Conservation (phyloP, 495 filamentous ascomycete species). For the Trichoderma erinaceum region DNA sequence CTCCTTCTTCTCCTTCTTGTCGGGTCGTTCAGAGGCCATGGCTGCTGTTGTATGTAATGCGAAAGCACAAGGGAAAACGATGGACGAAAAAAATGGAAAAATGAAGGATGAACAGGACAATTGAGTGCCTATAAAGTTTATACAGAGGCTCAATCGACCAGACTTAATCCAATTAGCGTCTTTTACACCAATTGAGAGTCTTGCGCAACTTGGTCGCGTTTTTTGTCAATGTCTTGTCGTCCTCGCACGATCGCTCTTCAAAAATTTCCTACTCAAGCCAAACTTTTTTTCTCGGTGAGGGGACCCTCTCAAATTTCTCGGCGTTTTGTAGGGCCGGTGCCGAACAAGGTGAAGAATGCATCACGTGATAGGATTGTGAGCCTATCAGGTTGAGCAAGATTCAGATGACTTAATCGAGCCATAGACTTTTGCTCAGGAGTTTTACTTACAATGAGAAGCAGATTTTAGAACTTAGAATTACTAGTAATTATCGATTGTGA, state of each 20-base stretch:
- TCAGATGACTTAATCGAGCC: neutral
- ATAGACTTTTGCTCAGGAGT: neutral
- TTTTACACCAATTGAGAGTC: constrained; percentile 1
- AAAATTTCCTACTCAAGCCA: constrained; percentile 5
- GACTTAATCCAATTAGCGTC: neutral
- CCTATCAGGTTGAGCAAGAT: neutral
- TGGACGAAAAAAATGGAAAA: neutral
- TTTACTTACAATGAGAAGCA: neutral
- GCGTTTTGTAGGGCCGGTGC: constrained; percentile 4
- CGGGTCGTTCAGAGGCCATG: constrained; percentile 22
- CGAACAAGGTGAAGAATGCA: neutral
- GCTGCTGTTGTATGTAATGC: neutral
- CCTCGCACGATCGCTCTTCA: constrained; percentile 11
- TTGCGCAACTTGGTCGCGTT: constrained; percentile 11
- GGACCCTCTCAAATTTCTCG: neutral
- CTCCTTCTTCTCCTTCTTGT: constrained; percentile 66
- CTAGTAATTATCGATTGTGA: too few species aligned
- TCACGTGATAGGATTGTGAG: neutral
- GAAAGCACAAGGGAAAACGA: neutral
- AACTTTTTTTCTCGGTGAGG: neutral
- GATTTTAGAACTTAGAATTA: too few species aligned
- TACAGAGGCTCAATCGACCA: neutral
- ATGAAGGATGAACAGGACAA: neutral
- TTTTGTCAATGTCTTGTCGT: constrained; percentile 9
- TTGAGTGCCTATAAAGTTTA: neutral